Evolutionary conservation across 352 stramenopile genomes (phyloP), one percentile per base, ranked within the genome.

Genomic region (Phytophthora pluvialis): DNA sequence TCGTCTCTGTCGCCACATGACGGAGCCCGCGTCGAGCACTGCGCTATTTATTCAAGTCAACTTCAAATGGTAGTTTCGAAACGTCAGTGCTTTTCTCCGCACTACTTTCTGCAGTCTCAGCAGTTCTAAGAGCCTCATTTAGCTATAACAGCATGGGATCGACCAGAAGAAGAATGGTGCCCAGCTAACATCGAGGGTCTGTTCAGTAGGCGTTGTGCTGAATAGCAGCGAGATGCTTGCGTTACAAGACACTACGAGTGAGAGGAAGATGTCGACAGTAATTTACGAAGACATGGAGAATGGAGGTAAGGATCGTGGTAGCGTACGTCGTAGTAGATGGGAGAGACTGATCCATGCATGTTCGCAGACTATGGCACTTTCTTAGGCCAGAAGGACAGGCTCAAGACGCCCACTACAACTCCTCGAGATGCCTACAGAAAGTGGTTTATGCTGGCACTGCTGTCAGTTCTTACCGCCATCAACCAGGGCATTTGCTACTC

Each of bases 401-500:
- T 18, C 3, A 61, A 50, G n/a, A 43, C 8, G 18, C 11, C n/a
- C 10, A 33, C 28, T 5, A 44, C 25, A 6, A 35, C 15, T 4
- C 48, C 18, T 29, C 60, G 32, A 33, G 11, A 49, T 35, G 72
- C 32, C 43, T 51, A 49, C n/a, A 38, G 16, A 12, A 73, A 70
- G 13, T 73, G 65, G 65, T 58, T 88, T 49, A 91, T 93, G 84
- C 52, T 93, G 33, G 57, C 63, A n/a, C 72, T 93, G 35, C 60
- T 93, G 18, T 91, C 81, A 1, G 33, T 81, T 28, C 78, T 93
- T 13, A 85, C 80, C 25, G 81, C 70, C 16, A 53, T 90, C 16
- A 93, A 93, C 54, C 84, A 91, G 49, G 81, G 75, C 21, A 85
- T 93, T 48, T 93, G 84, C 65, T 91, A 89, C 68, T 89, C 84